These are phyloP conservation scores for Paraphaeosphaeria minitans DNA, from an alignment of 2,329 filamentous ascomycete species.

Conservation along the genomic window DNA sequence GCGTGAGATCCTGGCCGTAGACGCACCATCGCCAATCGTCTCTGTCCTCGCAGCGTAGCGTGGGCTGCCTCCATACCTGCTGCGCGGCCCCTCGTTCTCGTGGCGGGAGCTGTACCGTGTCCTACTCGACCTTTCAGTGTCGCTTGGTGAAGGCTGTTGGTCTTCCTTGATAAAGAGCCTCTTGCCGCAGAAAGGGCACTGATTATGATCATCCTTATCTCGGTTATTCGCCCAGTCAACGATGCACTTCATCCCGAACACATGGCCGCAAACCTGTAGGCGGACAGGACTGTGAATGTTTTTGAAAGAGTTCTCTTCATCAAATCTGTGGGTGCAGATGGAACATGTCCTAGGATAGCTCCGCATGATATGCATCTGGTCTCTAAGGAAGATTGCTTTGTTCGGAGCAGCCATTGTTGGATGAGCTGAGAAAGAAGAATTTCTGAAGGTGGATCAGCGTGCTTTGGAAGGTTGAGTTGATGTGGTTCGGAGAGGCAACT, in stretches of 20 bases:
- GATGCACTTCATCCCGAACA: not conserved
- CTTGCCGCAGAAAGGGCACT: not conserved
- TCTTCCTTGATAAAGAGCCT: not conserved
- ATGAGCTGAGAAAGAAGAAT: not conserved
- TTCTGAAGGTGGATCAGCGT: too few species aligned
- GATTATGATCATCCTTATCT: not conserved
- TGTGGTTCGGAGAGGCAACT: too few species aligned
- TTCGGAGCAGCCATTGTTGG: not conserved
- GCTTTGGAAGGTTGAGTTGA: too few species aligned
- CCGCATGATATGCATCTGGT: not conserved
- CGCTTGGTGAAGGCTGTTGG: too few species aligned
- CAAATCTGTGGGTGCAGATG: not conserved
- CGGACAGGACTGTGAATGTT: not conserved
- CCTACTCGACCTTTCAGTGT: too few species aligned
- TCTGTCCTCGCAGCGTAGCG: not conserved
- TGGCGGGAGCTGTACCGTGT: not conserved
- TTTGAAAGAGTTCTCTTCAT: not conserved
- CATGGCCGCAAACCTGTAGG: not conserved
- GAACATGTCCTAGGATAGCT: not conserved
- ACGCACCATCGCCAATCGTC: not conserved
- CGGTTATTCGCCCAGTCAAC: not conserved
- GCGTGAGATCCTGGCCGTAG: too few species aligned
- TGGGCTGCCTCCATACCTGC: not conserved
- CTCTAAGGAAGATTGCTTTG: not conserved
- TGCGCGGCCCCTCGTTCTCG: too few species aligned